Base-by-base conservation (phyloP, 352 stramenopile species). In the Phytophthora niederhauseri region DNA sequence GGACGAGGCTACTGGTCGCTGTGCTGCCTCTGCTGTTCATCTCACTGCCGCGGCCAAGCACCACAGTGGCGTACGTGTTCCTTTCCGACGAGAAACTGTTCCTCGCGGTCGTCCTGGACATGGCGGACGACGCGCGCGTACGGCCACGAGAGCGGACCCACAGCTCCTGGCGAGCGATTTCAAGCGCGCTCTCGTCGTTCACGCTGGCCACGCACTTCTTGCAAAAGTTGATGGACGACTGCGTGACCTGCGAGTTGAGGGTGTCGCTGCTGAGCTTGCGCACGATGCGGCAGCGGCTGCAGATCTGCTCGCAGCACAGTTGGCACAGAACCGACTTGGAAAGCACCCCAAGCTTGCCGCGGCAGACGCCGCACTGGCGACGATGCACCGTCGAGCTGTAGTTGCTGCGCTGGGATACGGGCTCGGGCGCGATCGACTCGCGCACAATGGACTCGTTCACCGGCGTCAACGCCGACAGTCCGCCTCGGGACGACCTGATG, bases 141-240 rank as follows among this genome's bases (percentile, higher is more conserved):
- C 80, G 80, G 11, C 64, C 59, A 20, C 64, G 55, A 17, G 73
- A 46, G 34, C 80, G 75, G 4, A 71, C 74, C 73, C 75, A 85
- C 11, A 90, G 51, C 61, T 93, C 82, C 56, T 84, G 76, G 26
- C 75, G 80, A 31, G 84, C 84, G 51, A 93, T 89, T 26, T 90
- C 82, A 7, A 77, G 53, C 50, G 84, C 73, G 54, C 75, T 91
- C 48, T 90, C 81, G 24, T 88, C 75, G 22, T 72, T 76, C 3
- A 85, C 80, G 60, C 67, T 74, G 4, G 75, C 66, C 9, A 93
- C 72, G 63, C 85, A 93, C 43, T 78, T 80, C 54, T 87, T 89
- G 71, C 85, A 93, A 46, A 93, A 89, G 48, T 82, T 71, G 62
- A 90, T 87, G 14, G 68, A 49, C 19, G 78, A 80, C 52, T 86